Evolutionary conservation across 2,329 filamentous ascomycete genomes (phyloP), one percentile per base, ranked within the genome.

Genomic region (Ascochyta rabiei): DNA sequence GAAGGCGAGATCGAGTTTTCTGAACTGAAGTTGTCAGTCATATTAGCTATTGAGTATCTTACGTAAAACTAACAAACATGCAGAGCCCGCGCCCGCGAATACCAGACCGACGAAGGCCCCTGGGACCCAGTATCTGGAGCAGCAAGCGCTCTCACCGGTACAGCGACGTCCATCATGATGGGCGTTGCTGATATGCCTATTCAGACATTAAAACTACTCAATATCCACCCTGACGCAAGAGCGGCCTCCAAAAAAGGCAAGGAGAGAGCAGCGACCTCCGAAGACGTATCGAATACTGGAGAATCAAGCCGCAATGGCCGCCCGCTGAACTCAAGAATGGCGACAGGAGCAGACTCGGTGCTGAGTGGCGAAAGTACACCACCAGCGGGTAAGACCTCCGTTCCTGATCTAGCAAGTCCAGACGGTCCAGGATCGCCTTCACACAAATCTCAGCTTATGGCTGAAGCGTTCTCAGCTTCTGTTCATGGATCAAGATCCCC

Each of bases 151-250:
- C 76, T 97, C 0, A 79, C 96, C n/a, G 89, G 89, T 6, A 93
- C 93, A n/a, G 80, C 95, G 41, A 87, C 89, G 23, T 89, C 84
- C 34, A 87, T 97, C 53, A 85, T 90, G 66, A 89, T 96, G 83
- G 90, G 91, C 1, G 82, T 96, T 35, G 90, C 90, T 1, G 91
- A 96, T 67, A 79, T 87, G 39, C 85, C 85, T 0, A 77, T 81
- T 15, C 82, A 85, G 40, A 80, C 86, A 4, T 68, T 84, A 40
- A 80, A 80, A 58, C 73, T 79, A 7, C 68, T 80, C 41, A 72
- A 75, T 30, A 80, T 80, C 15, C 78, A 80, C 39, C 75, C 75
- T 2, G 74, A 77, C 33, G 47, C 66, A 12, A 62, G 55, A 43
- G 51, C 50, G 7, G 44, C 44, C 6, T 61, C 62, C 4, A 64